Conservation (phyloP, 495 filamentous ascomycete species). For the Tuber umbilicatum region DNA sequence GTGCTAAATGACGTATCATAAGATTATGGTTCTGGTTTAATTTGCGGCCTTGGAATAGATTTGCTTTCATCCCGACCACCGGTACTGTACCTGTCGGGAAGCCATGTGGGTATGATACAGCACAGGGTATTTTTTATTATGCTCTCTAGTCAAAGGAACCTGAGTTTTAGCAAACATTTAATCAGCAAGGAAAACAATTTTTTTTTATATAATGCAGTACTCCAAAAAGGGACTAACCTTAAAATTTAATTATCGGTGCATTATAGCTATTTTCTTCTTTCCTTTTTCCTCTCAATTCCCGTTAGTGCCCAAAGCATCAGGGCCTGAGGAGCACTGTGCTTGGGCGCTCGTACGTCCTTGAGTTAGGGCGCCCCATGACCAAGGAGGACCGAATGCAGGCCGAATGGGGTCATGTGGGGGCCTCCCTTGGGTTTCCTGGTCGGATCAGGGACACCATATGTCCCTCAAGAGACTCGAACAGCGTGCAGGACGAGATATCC, state of each 20-base stretch:
- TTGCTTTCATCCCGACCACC: no score
- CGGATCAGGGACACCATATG: neutral
- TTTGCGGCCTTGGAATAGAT: no score
- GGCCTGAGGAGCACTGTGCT: neutral
- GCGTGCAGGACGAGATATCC: neutral
- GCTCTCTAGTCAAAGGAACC: no score
- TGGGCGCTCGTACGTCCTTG: neutral
- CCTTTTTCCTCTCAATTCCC: neutral
- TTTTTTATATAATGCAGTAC: no score
- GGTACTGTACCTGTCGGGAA: no score
- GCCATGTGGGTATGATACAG: no score
- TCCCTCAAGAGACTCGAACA: neutral
- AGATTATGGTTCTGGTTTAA: no score
- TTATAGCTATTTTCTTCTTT: neutral
- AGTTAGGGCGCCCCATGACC: neutral
- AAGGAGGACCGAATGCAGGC: neutral
- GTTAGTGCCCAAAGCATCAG: neutral
- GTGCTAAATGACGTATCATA: no score
- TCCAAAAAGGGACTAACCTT: neutral
- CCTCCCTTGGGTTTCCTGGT: neutral
- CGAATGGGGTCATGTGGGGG: neutral
- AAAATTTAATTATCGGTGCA: neutral
- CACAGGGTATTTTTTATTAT: no score
- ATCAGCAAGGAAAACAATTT: no score
- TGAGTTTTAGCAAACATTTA: no score